Percentiles rank a stretch among this genome's conserved stretches.
Evolutionary conservation across 495 filamentous ascomycete genomes (phyloP).

Genomic region (Halenospora varia): DNA sequence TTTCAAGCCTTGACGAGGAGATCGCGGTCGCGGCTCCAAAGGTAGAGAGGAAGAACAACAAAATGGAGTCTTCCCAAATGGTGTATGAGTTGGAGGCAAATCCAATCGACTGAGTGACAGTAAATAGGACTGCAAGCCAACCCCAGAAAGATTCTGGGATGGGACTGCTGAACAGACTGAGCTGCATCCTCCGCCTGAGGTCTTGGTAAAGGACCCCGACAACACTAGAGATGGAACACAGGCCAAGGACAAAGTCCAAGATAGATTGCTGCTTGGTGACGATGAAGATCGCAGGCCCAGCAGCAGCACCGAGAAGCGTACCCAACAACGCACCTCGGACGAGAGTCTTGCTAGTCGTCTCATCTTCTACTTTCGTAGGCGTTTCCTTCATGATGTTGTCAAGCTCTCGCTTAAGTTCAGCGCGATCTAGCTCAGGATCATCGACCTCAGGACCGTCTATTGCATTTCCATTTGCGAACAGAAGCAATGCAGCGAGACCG

Average conservation of each 20-base stretch:
- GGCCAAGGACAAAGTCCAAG: conserved; percentile 14
- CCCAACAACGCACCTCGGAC: conserved; percentile 29
- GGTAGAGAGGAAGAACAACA: conserved; percentile 85
- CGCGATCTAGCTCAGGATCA: conserved; percentile 20
- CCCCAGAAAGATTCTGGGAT: conserved; percentile 81
- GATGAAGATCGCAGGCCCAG: conserved; percentile 22
- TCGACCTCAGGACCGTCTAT: conserved; percentile 16
- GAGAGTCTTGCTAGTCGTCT: conserved; percentile 24
- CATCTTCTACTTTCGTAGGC: conserved; percentile 5
- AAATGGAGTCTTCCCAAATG: conserved; percentile 96
- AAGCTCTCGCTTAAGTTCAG: conserved; percentile 19
- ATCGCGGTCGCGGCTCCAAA: conserved; percentile 71
- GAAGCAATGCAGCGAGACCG: conserved; percentile 59
- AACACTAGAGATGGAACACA: conserved; percentile 58
- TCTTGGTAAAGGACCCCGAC: conserved; percentile 55
- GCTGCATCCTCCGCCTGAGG: conserved; percentile 43
- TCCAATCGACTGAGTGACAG: conserved; percentile 77
- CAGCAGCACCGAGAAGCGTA: conserved; percentile 19
- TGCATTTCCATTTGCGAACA: conserved; percentile 54
- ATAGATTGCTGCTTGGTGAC: conserved; percentile 23
- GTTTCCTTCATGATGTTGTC: conserved; percentile 15
- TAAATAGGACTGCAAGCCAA: conserved; percentile 79
- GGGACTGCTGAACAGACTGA: conserved; percentile 51
- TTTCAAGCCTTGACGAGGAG: conserved; percentile 66
- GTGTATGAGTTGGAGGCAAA: conserved; percentile 98